Percentiles rank a stretch among this genome's conserved stretches.
phyloP scores from a whole-genome alignment of 2,329 filamentous ascomycete genomes.

The Pestalotiopsis fici region DNA sequence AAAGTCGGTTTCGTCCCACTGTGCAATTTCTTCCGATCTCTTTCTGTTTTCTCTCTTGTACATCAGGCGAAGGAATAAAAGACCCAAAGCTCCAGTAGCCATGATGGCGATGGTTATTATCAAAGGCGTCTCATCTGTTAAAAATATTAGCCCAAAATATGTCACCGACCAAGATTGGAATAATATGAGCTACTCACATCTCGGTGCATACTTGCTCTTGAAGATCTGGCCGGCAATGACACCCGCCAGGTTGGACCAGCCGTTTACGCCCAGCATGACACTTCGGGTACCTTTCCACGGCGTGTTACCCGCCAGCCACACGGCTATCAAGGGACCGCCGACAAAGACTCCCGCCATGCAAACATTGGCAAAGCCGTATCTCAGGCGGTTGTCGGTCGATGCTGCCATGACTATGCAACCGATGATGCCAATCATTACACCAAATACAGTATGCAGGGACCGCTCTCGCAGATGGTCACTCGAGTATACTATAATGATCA shows the following conservation, averaged over 20 bases:
- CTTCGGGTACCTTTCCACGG: conserved; percentile 53
- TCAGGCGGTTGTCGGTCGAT: conserved; percentile 16
- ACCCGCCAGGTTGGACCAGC: conserved; percentile 40
- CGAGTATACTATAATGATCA: conserved; percentile 18
- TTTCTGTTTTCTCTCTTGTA: background rate
- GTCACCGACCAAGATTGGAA: background rate
- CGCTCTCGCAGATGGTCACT: conserved; percentile 21
- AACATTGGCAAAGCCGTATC: conserved; percentile 22
- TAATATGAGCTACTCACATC: conserved; percentile 10
- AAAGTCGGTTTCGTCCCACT: background rate
- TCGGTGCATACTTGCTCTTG: conserved; percentile 21
- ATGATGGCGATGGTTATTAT: background rate
- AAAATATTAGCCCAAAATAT: background rate
- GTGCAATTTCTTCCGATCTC: background rate
- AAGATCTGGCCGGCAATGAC: conserved; percentile 24
- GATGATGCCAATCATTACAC: conserved; percentile 17
- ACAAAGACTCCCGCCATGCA: conserved; percentile 38
- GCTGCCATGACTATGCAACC: conserved; percentile 21
- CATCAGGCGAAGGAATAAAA: background rate
- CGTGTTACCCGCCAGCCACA: conserved; percentile 56
- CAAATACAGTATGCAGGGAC: conserved; percentile 19
- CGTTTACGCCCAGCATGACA: conserved; percentile 54
- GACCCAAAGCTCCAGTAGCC: background rate
- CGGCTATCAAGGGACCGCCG: conserved; percentile 52
- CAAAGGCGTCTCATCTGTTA: background rate